Conservation (phyloP, 345 rosid species). For the Eucalyptus viminalis region DNA sequence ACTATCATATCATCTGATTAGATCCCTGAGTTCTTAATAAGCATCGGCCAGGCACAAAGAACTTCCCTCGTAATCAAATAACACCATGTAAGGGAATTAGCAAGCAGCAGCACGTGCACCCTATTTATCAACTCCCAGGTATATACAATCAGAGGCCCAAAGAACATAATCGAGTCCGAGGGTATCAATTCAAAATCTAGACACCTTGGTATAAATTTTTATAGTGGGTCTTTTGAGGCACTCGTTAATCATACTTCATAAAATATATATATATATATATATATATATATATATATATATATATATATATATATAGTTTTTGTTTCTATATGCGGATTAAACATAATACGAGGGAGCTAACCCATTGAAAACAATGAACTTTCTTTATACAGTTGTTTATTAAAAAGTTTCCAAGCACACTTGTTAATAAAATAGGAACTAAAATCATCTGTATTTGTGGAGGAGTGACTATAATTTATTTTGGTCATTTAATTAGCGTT, state of each 20-base stretch:
- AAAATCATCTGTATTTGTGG: not conserved
- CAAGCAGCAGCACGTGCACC: constrained; percentile 8
- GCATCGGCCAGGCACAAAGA: not conserved
- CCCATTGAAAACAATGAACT: not conserved
- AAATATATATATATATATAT: too few species aligned
- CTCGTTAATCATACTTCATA: not conserved
- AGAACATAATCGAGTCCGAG: not conserved
- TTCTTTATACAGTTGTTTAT: not conserved
- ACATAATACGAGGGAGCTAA: not conserved
- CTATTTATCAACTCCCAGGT: not conserved
- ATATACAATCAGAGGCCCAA: not conserved
- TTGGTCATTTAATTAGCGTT: not conserved
- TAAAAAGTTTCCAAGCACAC: not conserved
- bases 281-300: too few species aligned
- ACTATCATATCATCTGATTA: not conserved
- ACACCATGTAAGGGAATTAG: not conserved
- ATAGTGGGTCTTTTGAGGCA: not conserved
- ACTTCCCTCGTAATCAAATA: not conserved
- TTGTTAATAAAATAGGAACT: not conserved
- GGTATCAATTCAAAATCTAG: not conserved
- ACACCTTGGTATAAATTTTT: not conserved
- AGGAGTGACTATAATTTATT: not conserved
- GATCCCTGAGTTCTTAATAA: not conserved
- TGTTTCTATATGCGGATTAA: not conserved
- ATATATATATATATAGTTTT: too few species aligned